phyloP scores from a whole-genome alignment of 768 basidiomycete genomes.

The Tylopilus sp. region DNA sequence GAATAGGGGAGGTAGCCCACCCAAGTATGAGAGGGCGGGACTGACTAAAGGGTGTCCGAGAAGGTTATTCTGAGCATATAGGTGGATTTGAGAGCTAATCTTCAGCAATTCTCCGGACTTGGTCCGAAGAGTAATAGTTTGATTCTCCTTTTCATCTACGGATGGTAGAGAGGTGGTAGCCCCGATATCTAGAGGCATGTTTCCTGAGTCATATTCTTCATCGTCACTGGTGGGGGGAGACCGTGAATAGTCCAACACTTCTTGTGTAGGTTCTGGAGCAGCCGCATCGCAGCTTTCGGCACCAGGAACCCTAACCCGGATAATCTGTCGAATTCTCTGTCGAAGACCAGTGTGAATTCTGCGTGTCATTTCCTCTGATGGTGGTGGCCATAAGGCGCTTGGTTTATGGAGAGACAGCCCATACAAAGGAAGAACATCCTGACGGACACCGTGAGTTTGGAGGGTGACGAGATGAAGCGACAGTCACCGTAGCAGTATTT shows the following conservation, averaged over 20 bases:
- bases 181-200: conserved; percentile 46
- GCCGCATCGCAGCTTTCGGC: conserved; percentile 1
- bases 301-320: conserved; percentile 35
- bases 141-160: conserved; percentile 34
- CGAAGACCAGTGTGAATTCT: conserved; percentile 58
- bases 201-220: conserved; percentile 18
- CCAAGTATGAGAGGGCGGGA: conserved; percentile 76
- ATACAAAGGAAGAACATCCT: conserved; percentile 81
- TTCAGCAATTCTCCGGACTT: conserved; percentile 50
- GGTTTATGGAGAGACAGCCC: conserved; percentile 80
- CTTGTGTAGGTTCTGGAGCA: not conserved
- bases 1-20: conserved; percentile 84
- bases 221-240: conserved; percentile 4
- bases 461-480: not conserved
- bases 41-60: conserved; percentile 81
- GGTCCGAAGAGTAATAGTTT: conserved; percentile 45
- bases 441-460: not conserved
- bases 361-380: conserved; percentile 55
- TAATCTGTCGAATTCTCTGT: conserved; percentile 54
- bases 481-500: conserved; percentile 76
- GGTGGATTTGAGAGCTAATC: conserved; percentile 72
- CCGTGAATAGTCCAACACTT: conserved; percentile 8
- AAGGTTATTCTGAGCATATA: conserved; percentile 80
- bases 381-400: conserved; percentile 76
- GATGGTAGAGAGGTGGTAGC: conserved; percentile 44